Evolutionary conservation across 495 filamentous ascomycete genomes (phyloP), one percentile per base, ranked within the genome.

Genomic region (Tuber aestivum): DNA sequence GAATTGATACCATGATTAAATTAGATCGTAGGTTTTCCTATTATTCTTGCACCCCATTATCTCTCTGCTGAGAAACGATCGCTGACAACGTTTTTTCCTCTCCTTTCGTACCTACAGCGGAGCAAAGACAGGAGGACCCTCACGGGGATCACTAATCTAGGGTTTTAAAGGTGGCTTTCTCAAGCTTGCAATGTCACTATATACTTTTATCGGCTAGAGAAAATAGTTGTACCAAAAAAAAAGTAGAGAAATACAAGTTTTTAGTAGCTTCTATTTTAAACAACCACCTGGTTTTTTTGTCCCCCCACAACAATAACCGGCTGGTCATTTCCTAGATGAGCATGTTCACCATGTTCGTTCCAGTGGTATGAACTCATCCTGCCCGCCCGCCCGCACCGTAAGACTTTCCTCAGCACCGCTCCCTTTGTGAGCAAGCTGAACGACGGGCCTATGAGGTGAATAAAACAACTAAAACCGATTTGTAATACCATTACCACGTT

Each of bases 1-100:
- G 95, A 82, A 99, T 99, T 83, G 95, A 99, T 87, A 99, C 95
- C 77, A 88, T 99, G 86, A 98, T 99, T 85, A 97, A 97, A 87
- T 86, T 99, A 85, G 95, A 99, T 89, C 94, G 78, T 80, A 74
- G 73, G 78, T 80, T 68, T 37, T 69, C 40, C 18, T 21, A 9
- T 38, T 10, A 41, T 18, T n/a, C 12, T 37, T 42, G 40, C 35
- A 56, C 42, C 45, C 48, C 18, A 14, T 61, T 32, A 65, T 76
- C 35, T 73, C 44, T 42, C 42, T 61, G 27, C 23, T 23, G 38
- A 71, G 23, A 27, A 27, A 41, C 12, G 5, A 32, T n/a, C 1
- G 18, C 40, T 71, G 35, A 71, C 16, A 21, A 18, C 2, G 18
- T 16, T 71, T 44, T 72, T 50, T 8, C 42, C 50, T 73, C 42